phyloP scores from a whole-genome alignment of 768 basidiomycete genomes.

The Tulasnella sp. region DNA sequence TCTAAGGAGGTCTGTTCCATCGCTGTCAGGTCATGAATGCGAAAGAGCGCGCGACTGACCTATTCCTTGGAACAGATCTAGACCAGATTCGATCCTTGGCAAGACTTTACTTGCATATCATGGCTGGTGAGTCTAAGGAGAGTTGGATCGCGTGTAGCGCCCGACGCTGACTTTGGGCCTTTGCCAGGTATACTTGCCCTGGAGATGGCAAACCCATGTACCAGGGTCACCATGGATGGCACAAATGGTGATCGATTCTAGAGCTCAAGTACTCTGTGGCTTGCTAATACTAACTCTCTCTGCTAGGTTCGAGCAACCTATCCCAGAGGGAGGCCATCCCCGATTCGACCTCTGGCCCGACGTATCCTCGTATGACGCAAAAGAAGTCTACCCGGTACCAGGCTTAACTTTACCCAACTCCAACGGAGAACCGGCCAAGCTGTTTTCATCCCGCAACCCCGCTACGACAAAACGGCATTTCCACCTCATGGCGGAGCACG shows the following conservation, averaged over 20 bases:
- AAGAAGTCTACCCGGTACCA: constrained; percentile 62
- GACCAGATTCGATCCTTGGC: constrained; percentile 70
- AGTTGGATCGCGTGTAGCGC: not conserved
- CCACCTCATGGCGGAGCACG: constrained; percentile 76
- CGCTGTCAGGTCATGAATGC: not conserved
- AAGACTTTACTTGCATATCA: constrained; percentile 83
- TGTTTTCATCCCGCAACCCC: constrained; percentile 73
- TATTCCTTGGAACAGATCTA: constrained; percentile 37
- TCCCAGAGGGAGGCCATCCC: constrained; percentile 55
- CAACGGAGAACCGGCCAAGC: constrained; percentile 50
- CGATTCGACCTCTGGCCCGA: constrained; percentile 79
- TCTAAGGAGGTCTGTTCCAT: not conserved
- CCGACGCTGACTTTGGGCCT: not conserved
- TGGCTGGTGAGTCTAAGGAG: constrained; percentile 53
- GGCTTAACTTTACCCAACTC: constrained; percentile 48
- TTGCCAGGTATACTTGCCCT: constrained; percentile 59
- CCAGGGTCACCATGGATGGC: constrained; percentile 71
- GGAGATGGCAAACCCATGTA: constrained; percentile 53
- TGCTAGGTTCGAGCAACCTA: constrained; percentile 7
- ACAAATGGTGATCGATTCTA: constrained; percentile 57
- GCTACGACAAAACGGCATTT: constrained; percentile 67
- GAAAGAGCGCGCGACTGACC: not conserved
- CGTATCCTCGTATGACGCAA: constrained; percentile 56
- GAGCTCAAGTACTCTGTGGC: not conserved
- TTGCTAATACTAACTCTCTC: not conserved